Percentiles rank a stretch among this genome's conserved stretches.
Evolutionary conservation across 306 rosid species (phyloP).

Genomic region (Urtica urens): DNA sequence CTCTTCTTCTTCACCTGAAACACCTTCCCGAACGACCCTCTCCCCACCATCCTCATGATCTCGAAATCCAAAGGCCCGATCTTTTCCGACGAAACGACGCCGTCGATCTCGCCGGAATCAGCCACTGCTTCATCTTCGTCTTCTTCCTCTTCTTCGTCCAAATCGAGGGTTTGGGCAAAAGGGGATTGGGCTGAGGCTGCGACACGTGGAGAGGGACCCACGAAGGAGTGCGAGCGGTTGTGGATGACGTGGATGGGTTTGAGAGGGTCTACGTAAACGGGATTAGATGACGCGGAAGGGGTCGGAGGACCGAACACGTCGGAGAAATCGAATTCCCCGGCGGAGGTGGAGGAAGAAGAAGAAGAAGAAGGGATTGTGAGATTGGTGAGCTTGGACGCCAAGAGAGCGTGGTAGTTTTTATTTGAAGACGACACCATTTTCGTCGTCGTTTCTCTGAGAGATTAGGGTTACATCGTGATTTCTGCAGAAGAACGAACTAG

Average conservation of each 20-base stretch:
- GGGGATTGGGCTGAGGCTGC: slow-evolving; percentile 27
- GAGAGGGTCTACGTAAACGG: slow-evolving; percentile 27
- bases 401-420: slow-evolving; percentile 33
- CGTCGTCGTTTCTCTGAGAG: neutral
- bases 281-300: slow-evolving; percentile 18
- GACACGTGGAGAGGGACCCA: slow-evolving; percentile 83
- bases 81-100: slow-evolving; percentile 16
- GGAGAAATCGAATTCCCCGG: slow-evolving; percentile 39
- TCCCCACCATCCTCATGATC: slow-evolving; percentile 69
- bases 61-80: slow-evolving; percentile 69
- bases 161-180: slow-evolving; percentile 31
- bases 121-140: slow-evolving; percentile 13
- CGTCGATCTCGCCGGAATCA: neutral
- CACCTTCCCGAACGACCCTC: slow-evolving; percentile 87
- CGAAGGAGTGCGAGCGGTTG: slow-evolving; percentile 88
- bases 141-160: slow-evolving; percentile 22
- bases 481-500: neutral
- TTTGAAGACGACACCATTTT: slow-evolving; percentile 40
- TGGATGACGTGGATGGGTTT: slow-evolving; percentile 34
- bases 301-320: slow-evolving; percentile 30
- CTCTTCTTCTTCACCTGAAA: slow-evolving; percentile 55
- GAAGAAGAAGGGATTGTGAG: slow-evolving; percentile 56
- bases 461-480: neutral
- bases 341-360: slow-evolving; percentile 1
- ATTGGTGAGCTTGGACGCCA: slow-evolving; percentile 42